Evolutionary conservation across 2,329 filamentous ascomycete species (phyloP).

Genomic region (Emericellopsis cladophorae): DNA sequence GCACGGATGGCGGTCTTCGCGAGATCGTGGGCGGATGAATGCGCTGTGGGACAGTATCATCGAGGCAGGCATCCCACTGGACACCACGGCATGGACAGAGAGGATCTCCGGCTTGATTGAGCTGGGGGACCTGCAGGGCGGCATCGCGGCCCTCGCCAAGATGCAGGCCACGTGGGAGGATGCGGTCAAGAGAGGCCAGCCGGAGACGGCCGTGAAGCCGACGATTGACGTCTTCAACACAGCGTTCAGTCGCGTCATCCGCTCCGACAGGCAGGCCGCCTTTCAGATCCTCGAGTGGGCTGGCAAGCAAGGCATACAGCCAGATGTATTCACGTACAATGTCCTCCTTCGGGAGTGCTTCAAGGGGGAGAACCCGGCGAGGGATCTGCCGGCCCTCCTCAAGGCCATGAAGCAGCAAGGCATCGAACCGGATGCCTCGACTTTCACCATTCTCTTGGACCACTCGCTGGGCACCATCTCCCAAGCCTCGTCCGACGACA

Average conservation of each 20-base stretch:
- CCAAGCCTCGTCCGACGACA: conserved; percentile 29
- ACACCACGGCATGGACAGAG: conserved; percentile 56
- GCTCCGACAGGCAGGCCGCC: conserved; percentile 33
- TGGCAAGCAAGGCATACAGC: conserved; percentile 36
- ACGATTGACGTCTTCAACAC: conserved; percentile 56
- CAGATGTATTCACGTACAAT: conserved; percentile 53
- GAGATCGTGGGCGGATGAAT: conserved; percentile 47
- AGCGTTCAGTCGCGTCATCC: conserved; percentile 50
- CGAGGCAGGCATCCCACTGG: conserved; percentile 43
- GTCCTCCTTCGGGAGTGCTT: conserved; percentile 44
- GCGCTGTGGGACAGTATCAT: conserved; percentile 56
- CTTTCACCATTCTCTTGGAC: conserved; percentile 62
- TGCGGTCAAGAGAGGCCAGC: conserved; percentile 15
- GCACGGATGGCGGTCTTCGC: conserved; percentile 50
- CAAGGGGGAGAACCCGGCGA: conserved; percentile 31
- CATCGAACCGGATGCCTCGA: conserved; percentile 50
- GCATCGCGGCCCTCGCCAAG: conserved; percentile 51
- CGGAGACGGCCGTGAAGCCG: conserved; percentile 37
- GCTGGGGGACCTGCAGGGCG: conserved; percentile 36
- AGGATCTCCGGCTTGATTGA: conserved; percentile 55
- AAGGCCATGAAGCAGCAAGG: conserved; percentile 50
- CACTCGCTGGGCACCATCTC: conserved; percentile 32
- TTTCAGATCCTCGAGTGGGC: conserved; percentile 47
- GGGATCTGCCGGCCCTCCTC: conserved; percentile 30
- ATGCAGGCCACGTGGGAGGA: conserved; percentile 50